Evolutionary conservation across 805 yeast species (phyloP), one percentile per base, ranked within the genome.

Genomic region (Candida nemodendra): DNA sequence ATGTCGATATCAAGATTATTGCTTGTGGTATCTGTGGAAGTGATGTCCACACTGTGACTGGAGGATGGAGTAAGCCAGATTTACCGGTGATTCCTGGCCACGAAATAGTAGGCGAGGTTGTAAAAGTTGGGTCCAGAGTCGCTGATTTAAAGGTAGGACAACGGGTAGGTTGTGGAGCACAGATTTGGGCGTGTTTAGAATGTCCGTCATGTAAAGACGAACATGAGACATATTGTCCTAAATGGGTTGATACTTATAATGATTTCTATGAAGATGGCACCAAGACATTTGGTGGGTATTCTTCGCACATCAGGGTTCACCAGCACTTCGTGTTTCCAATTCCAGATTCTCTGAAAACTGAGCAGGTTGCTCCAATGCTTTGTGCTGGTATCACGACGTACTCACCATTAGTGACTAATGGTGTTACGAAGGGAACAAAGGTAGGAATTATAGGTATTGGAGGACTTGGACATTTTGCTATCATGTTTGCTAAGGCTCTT

Each of bases 101-200:
- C 58, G 87, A 81, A 57, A 71, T 81, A 45, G 64, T 81, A 30
- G 87, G 87, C 29, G 65, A 58, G 25, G 81, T 81, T 18, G 67
- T 75, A 14, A 69, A 65, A 25, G 66, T 82, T 27, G 95, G 93
- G 37, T 49, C 68, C n/a, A 64, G 72, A 24, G 78, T 84, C 47
- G 59, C 61, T 8, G 66, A 44, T 36, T 70, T 62, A 65, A 75
- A 69, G 56, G 57, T 81, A 14, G 95, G 95, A 38, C 81, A 86
- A 48, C 69, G 87, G 47, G 93, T 84, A 18, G 95, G 91, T 38
- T 72, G 84, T 34, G 95, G 95, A 50, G 91, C 93, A 18, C 80
- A 76, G 54, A 67, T 72, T 18, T 66, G 64, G 41, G 66, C 84
- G 26, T 85, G 95, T 65, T 60, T 69, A 38, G 64, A 73, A 12